These are phyloP conservation scores for Jacaranda mimosifolia DNA, from an alignment of 257 asterid genomes.

Conservation along the genomic window DNA sequence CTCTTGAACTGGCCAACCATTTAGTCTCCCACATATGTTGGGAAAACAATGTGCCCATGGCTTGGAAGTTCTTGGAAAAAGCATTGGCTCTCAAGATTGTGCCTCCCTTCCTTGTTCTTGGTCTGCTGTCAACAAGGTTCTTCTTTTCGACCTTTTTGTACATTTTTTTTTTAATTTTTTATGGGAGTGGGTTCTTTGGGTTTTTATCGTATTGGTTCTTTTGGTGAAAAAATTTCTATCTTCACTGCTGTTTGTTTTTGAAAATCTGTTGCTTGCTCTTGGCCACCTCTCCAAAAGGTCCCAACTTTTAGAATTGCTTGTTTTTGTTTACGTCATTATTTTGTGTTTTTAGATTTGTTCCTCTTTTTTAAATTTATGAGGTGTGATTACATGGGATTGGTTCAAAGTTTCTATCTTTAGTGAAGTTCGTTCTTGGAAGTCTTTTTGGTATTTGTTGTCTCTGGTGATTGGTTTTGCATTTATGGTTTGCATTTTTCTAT, in stretches of 20 bases:
- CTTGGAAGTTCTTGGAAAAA: slow-evolving; percentile 92
- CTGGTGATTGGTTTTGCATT: neutral
- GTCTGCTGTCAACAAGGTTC: slow-evolving; percentile 83
- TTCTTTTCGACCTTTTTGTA: neutral
- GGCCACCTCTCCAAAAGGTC: slow-evolving; percentile 24
- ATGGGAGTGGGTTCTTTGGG: neutral
- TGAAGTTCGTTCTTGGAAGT: slow-evolving; percentile 27
- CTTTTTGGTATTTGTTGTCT: slow-evolving; percentile 12
- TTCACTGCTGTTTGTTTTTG: slow-evolving; percentile 29
- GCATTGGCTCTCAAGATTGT: slow-evolving; percentile 81
- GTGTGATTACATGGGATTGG: slow-evolving; percentile 27
- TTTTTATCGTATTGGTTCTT: slow-evolving; percentile 17
- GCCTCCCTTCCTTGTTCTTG: slow-evolving; percentile 82
- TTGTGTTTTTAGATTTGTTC: neutral
- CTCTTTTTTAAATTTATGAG: neutral
- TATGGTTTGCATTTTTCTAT: slow-evolving; percentile 12
- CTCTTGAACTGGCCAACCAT: slow-evolving; percentile 66
- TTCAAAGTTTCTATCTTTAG: neutral
- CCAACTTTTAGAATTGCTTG: slow-evolving; percentile 18
- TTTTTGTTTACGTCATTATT: neutral
- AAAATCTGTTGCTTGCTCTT: slow-evolving; percentile 17
- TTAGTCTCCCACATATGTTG: slow-evolving; percentile 89
- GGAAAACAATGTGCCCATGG: slow-evolving; percentile 88
- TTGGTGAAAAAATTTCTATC: slow-evolving; percentile 14
- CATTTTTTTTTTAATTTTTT: neutral